Evolutionary conservation across 164 flowering plant species (phyloP), one percentile per base, ranked within the genome.

Genomic region (Pachysandra terminalis): DNA sequence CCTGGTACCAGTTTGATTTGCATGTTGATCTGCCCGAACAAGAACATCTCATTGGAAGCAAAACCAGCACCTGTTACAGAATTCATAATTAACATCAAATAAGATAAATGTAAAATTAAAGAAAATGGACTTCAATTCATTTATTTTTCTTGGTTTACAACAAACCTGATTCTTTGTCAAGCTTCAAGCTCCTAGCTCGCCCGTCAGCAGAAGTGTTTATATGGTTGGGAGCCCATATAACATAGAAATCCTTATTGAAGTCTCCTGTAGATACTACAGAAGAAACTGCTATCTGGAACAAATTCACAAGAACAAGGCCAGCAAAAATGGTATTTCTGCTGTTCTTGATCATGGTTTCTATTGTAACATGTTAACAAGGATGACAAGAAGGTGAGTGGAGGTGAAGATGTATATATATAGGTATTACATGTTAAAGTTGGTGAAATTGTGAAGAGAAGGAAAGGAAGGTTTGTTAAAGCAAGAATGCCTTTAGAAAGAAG

Each of bases 1-100:
- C 89, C 90, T 2, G 92, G 88, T 51, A 93, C 75, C 61, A 90
- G 81, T 68, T 89, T 90, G 25, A 93, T 93, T 72, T 86, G 80
- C 98, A 93, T 93, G 73, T 93, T 93, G 17, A 88, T 77, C 73
- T 85, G 79, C 54, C 98, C 97, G 53, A 91, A 93, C 73, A 90
- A 73, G 82, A 88, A 88, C 90, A 81, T 86, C 21, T 85, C 76
- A 66, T 84, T 88, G 0, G 97, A 89, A 71, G 86, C 87, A 77
- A 90, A 86, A 69, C 80, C 96, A 74, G 96, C 68, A 59, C 98
- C 98, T 93, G 61, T 16, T 59, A 52, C 10, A 73, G 6, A 6
- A 16, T 55, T 66, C 12, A 60, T n/a, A 5, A 26, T 66, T 7
- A 5, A 5, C n/a, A n/a, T n/a, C n/a, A 65, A 55, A 15, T 26